These are phyloP conservation scores for Vitis rupestris DNA, from an alignment of 164 flowering plant species.

Conservation along the genomic window DNA sequence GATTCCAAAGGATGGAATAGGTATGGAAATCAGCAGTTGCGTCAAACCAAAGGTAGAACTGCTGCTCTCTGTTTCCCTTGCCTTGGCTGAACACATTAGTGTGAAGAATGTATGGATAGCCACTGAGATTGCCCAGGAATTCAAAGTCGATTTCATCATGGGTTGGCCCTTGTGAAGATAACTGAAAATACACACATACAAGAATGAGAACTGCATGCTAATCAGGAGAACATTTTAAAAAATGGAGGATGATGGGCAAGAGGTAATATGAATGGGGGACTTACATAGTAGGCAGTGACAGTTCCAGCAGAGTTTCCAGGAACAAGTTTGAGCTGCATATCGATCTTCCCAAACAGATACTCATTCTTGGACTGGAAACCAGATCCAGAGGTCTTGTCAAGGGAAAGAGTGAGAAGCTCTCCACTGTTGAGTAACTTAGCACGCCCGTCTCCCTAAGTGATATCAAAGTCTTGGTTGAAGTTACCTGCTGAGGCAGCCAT, in stretches of 20 bases:
- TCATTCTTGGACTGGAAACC: conserved; percentile 44
- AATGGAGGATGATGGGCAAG: background rate
- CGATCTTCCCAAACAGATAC: conserved; percentile 34
- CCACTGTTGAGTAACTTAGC: conserved; percentile 32
- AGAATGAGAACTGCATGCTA: background rate
- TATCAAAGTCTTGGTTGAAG: conserved; percentile 32
- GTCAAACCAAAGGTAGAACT: conserved; percentile 61
- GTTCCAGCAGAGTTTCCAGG: conserved; percentile 52
- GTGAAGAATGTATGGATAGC: conserved; percentile 49
- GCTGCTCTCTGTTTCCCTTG: conserved; percentile 51
- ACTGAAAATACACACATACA: conserved; percentile 9
- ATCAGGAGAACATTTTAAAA: background rate
- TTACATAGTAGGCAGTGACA: conserved; percentile 46
- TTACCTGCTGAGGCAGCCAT: background rate
- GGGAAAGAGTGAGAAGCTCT: conserved; percentile 36
- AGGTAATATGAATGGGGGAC: background rate
- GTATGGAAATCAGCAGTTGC: conserved; percentile 53
- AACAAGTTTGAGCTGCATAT: conserved; percentile 46
- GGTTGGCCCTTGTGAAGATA: conserved; percentile 25
- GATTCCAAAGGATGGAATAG: conserved; percentile 35
- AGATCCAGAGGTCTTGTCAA: conserved; percentile 42
- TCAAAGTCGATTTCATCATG: conserved; percentile 37
- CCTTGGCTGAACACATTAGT: conserved; percentile 47
- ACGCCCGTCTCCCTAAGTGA: conserved; percentile 28
- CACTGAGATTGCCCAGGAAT: conserved; percentile 38